Evolutionary conservation across 1,139 yeast species (phyloP), one percentile per base, ranked within the genome.

Genomic region (Yamadazyma siamensis): DNA sequence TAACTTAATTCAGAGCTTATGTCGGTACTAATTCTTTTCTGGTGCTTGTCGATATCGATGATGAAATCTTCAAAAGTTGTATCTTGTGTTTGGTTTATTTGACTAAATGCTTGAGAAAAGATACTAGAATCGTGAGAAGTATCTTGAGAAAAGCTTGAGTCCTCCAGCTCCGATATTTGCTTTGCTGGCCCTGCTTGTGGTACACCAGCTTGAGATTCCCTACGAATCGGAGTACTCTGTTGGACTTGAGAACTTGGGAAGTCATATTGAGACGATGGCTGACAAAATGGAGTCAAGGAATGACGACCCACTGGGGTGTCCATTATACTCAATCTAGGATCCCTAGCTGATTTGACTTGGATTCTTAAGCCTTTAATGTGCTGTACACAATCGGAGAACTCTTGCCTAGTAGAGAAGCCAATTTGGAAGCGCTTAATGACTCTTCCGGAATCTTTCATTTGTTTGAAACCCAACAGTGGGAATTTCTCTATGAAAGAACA

Each of bases 391-490:
- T 18, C 23, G n/a, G 26, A 19, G 18, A 25, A 36, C 22, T 34
- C 38, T 2, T 23, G 23, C 10, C 22, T 22, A 4, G 25, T 24
- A 4, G 24, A 25, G 28, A 44, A 44, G 1, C 35, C 36, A 4
- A 44, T 14, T 33, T 44, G 48, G 28, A 41, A 44, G 20, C 48
- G n/a, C 20, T 36, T 38, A 8, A 33, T n/a, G 1, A 32, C 29
- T 20, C 25, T 26, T 2, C 41, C 36, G 3, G 26, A 24, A 12
- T 16, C 13, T 23, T 29, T 32, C 1, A 27, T 20, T 16, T 38
- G 33, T 27, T 44, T 44, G 27, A 42, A 39, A 3, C 46, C 48
- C 9, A 44, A 33, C 8, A 46, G 34, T 2, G 48, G 48, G 19
- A 26, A 36, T 15, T 30, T 32, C 13, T 36, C 29, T 13, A 44